Base-by-base conservation (phyloP, 2,329 filamentous ascomycete genomes). In the Ceratocystis cubensis region DNA sequence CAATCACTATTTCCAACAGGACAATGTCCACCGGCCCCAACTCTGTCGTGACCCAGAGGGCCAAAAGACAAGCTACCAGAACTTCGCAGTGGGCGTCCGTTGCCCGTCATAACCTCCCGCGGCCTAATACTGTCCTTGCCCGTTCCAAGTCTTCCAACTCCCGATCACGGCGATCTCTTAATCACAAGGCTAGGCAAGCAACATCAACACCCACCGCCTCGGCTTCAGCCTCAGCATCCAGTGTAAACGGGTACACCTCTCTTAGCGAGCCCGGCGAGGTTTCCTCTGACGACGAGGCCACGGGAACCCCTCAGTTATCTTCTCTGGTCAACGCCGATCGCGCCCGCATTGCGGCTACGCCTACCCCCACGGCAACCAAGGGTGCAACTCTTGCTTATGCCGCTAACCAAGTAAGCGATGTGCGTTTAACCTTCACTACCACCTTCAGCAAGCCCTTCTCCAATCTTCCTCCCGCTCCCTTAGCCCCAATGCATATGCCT, bases 51-150 rank as follows among this genome's bases (percentile, higher is more conserved):
- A 33, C 59, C 41, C 67, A 64, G 37, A 33, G 61, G 56, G 48
- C 61, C 61, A 63, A 45, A 44, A 61, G 66, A 65, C 67, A 61
- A 41, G 66, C 61, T 44, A 62, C 63, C 13, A 66, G 64, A 64
- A 68, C 63, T 20, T 41, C 20, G 8, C 56, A 63, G 37, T 68
- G 67, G 67, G 61, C 61, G 13, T 8, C 57, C n/a, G 61, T 66
- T 37, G 41, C 56, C 30, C 59, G 67, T 7, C 67, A 68, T 44
- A 59, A 63, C 22, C 61, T 68, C 2, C 50, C 57, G 28, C 37
- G 66, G 33, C 66, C 66, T 10, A 56, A 63, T 22, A 64, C 48
- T 41, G 66, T 61, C 7, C 50, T 67, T 28, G 44, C 44, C 3
- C 64, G 64, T 17, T 53, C 63, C 28, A 50, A 66, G 44, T 44